phyloP scores from a whole-genome alignment of 108 stramenopile species.

The Nitzschia sp. region DNA sequence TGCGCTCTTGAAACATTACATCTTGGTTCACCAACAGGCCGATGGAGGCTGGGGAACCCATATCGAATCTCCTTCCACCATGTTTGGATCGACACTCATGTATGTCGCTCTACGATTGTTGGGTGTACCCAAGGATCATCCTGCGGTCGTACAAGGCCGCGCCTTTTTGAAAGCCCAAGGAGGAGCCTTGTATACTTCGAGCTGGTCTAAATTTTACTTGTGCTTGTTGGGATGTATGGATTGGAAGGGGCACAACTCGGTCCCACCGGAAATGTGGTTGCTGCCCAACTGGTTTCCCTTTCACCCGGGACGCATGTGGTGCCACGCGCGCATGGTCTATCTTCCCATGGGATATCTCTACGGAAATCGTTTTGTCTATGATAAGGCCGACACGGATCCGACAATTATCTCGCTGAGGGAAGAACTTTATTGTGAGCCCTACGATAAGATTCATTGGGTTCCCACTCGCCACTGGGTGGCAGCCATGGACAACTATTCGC shows the following conservation, averaged over 20 bases:
- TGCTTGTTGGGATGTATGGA: constrained; percentile 95
- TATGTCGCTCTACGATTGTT: constrained; percentile 92
- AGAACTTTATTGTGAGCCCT: constrained; percentile 72
- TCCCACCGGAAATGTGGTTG: constrained; percentile 98
- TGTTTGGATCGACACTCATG: constrained; percentile 94
- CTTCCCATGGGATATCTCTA: constrained; percentile 97
- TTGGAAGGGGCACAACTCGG: constrained; percentile 93
- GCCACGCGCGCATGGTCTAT: constrained; percentile 99
- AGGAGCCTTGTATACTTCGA: constrained; percentile 89
- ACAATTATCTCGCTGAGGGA: constrained; percentile 67
- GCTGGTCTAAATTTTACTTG: constrained; percentile 98
- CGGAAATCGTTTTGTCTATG: constrained; percentile 75
- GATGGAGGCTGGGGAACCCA: constrained; percentile 99
- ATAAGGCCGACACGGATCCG: constrained; percentile 74
- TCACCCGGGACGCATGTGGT: constrained; percentile 98
- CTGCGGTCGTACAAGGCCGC: constrained; percentile 46
- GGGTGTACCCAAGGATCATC: constrained; percentile 69
- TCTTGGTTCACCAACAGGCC: constrained; percentile 92
- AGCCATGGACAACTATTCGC: constrained; percentile 94
- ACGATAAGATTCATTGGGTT: constrained; percentile 83
- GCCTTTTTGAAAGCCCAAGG: constrained; percentile 86
- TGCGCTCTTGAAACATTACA: constrained; percentile 83
- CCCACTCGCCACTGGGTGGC: constrained; percentile 84
- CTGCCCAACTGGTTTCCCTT: constrained; percentile 98
- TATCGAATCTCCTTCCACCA: constrained; percentile 95